Conservation (phyloP, 495 filamentous ascomycete species). For the Xylaria sp. region DNA sequence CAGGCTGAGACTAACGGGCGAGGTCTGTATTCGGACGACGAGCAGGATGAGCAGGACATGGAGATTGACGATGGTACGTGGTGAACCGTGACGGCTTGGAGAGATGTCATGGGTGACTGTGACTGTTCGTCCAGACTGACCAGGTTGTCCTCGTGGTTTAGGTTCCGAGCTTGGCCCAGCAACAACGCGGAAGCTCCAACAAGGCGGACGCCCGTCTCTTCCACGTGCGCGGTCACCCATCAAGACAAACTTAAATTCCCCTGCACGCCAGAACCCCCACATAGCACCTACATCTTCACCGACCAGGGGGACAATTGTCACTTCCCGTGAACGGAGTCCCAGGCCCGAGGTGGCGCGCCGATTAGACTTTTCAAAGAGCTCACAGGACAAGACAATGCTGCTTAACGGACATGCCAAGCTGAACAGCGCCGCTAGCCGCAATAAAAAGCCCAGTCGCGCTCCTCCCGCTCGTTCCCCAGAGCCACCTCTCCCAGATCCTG, state of each 20-base stretch:
- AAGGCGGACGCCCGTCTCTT: slow-evolving; percentile 43
- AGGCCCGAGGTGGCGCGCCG: slow-evolving; percentile 44
- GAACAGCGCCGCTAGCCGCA: slow-evolving; percentile 28
- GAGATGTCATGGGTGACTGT: neutral
- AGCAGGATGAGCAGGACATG: slow-evolving; percentile 45
- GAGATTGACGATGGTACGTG: slow-evolving; percentile 43
- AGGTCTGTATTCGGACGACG: slow-evolving; percentile 34
- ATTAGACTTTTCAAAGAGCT: slow-evolving; percentile 49
- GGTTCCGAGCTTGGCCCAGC: slow-evolving; percentile 42
- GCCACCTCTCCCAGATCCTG: slow-evolving; percentile 27
- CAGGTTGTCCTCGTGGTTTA: slow-evolving; percentile 18
- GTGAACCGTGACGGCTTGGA: slow-evolving; percentile 4
- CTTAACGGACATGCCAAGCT: slow-evolving; percentile 37
- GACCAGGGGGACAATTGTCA: slow-evolving; percentile 40
- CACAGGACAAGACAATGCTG: slow-evolving; percentile 25
- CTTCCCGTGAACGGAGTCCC: slow-evolving; percentile 33
- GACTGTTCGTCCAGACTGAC: slow-evolving; percentile 24
- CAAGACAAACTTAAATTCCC: slow-evolving; percentile 63
- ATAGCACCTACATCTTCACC: slow-evolving; percentile 54
- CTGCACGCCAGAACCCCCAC: slow-evolving; percentile 57
- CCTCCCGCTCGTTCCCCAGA: slow-evolving; percentile 29
- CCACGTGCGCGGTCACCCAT: slow-evolving; percentile 59
- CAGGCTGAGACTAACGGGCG: slow-evolving; percentile 41
- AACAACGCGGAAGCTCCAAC: slow-evolving; percentile 37
- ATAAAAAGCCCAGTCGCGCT: slow-evolving; percentile 31